Evolutionary conservation across 2,329 filamentous ascomycete genomes (phyloP), one percentile per base, ranked within the genome.

Genomic region (Fusarium sp.): DNA sequence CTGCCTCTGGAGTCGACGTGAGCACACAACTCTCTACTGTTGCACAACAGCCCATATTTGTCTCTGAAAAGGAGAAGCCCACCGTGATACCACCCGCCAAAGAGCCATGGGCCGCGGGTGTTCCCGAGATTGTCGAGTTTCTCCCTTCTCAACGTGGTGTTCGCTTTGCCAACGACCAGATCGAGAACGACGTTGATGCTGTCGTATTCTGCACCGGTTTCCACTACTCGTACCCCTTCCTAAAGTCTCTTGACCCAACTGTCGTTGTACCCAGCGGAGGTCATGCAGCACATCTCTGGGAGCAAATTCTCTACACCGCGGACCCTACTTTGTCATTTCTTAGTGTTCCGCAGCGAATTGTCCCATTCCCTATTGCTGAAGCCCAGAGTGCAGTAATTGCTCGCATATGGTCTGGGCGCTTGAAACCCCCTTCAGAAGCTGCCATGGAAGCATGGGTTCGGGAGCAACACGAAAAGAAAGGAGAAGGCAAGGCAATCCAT

Each of bases 121-220:
- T 82, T 9, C 81, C 82, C 4, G 80, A 85, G 56, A 90, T 90
- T 57, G 82, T 83, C 3, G 87, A 75, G 78, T 88, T 78, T 68
- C 80, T 78, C 37, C 76, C 80, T 0, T 75, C 83, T 84, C 69
- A 86, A 83, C 29, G 83, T 82, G n/a, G 79, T 85, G 61, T 94
- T 1, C 84, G 86, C 39, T 93, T 95, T 64, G 83, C 86, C 45
- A 85, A 93, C 71, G 91, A 90, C 3, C 84, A 84, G 0, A 77
- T 91, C 12, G 92, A 94, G 78, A 81, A 82, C 4, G 83, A 89
- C 29, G 82, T 97, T 54, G 94, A 97, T 76, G 86, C 88, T 1
- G 83, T 97, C 16, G 79, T 97, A 21, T 97, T 95, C 80, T 94
- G 93, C 79, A 97, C 94, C 0, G 94, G 94, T 1, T 97, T 96